Evolutionary conservation across 169 alveolate species (phyloP).

Genomic region (Eimeria praecox): DNA sequence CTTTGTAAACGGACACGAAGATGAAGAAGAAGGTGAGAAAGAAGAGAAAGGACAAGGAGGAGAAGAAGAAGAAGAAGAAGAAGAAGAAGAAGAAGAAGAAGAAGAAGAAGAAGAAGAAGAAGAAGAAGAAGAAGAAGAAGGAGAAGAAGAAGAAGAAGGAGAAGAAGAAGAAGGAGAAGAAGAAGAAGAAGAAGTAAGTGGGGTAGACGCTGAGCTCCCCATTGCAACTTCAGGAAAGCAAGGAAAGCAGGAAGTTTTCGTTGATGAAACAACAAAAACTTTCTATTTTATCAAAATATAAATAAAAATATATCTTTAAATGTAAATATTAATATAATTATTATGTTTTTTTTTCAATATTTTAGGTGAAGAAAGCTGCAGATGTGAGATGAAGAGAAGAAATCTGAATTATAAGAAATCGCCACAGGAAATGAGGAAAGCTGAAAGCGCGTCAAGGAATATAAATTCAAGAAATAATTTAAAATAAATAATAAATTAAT

Average conservation of each 20-base stretch:
- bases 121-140: neutral
- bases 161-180: neutral
- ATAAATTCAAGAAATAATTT: neutral
- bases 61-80: neutral
- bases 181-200: neutral
- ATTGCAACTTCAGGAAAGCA: neutral
- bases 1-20: neutral
- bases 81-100: neutral
- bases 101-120: neutral
- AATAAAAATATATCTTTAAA: too few species aligned
- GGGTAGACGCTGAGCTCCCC: conserved; percentile 23
- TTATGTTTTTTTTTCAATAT: too few species aligned
- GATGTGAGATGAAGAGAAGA: too few species aligned
- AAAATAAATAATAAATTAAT: neutral
- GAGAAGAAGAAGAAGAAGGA: neutral
- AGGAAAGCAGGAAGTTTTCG: too few species aligned
- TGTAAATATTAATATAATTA: too few species aligned
- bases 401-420: neutral
- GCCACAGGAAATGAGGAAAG: neutral
- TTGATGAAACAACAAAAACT: too few species aligned
- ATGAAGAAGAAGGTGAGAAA: too few species aligned
- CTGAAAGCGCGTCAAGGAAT: neutral
- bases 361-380: too few species aligned
- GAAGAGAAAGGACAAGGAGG: neutral
- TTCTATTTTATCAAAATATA: too few species aligned